Percentiles rank a stretch among this genome's conserved stretches.
phyloP scores from a whole-genome alignment of 2,329 filamentous ascomycete species.

The Clarireedia sp. region DNA sequence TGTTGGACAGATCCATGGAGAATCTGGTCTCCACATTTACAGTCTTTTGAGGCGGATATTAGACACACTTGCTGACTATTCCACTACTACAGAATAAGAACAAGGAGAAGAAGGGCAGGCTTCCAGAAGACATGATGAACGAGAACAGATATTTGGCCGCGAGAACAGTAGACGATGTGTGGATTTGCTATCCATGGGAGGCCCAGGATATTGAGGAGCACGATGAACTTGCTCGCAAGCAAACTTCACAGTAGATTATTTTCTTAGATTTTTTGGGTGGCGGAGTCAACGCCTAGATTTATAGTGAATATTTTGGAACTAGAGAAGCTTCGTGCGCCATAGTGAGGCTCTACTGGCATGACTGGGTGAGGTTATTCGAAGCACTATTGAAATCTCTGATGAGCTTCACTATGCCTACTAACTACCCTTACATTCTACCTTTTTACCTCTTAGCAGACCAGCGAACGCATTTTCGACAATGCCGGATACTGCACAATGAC shows the following conservation, averaged over 20 bases:
- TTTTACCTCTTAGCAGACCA: too few relatives aligned
- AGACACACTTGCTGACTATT: background rate
- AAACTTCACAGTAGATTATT: constrained; percentile 15
- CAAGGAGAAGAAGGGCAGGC: constrained; percentile 83
- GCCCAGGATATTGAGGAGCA: constrained; percentile 90
- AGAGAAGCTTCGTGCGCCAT: too few relatives aligned
- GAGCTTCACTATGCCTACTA: too few relatives aligned
- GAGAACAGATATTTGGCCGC: constrained; percentile 74
- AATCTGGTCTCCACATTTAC: background rate
- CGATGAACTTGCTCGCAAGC: constrained; percentile 54
- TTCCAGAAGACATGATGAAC: constrained; percentile 71
- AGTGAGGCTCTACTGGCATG: too few relatives aligned
- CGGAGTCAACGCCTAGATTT: background rate
- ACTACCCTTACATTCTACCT: too few relatives aligned
- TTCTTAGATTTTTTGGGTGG: background rate
- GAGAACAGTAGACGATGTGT: constrained; percentile 82
- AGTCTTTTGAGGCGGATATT: background rate
- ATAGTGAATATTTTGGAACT: background rate
- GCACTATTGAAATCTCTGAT: too few relatives aligned
- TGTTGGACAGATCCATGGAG: background rate
- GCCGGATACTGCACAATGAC: too few relatives aligned
- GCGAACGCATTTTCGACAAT: too few relatives aligned
- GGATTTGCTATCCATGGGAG: constrained; percentile 99
- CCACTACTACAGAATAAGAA: constrained; percentile 70
- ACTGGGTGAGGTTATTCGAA: too few relatives aligned